A percentile compares a stretch with the other conserved stretches of the same genome.
These are phyloP conservation scores for Endoconidiophora polonica DNA, from an alignment of 2,329 filamentous ascomycete species.

Conservation along the genomic window DNA sequence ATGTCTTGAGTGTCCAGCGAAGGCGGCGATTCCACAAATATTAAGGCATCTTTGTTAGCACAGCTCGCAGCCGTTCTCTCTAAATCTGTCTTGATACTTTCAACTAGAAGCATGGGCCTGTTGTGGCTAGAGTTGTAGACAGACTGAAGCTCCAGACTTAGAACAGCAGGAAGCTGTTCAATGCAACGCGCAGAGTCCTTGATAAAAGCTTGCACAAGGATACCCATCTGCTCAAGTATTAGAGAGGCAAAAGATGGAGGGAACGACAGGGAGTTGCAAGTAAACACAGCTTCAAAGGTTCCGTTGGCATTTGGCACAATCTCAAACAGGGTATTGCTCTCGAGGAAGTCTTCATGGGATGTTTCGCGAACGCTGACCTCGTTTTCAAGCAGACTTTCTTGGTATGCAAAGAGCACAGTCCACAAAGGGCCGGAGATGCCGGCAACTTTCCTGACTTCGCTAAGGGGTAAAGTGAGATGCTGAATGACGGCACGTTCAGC, in stretches of 20 bases:
- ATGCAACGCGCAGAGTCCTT: constrained; percentile 15
- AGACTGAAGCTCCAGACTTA: constrained; percentile 27
- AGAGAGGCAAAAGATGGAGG: constrained; percentile 35
- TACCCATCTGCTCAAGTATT: constrained; percentile 45
- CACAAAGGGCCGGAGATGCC: constrained; percentile 41
- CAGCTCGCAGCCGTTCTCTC: constrained; percentile 31
- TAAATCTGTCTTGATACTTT: constrained; percentile 35
- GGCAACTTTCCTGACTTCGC: constrained; percentile 49
- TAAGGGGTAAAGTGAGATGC: constrained; percentile 45
- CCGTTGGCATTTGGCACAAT: constrained; percentile 41
- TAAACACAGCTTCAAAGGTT: constrained; percentile 23
- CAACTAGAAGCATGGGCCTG: constrained; percentile 14
- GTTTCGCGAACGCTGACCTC: constrained; percentile 31
- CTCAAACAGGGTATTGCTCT: constrained; percentile 62
- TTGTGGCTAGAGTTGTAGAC: constrained; percentile 28
- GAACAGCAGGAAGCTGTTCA: constrained; percentile 8
- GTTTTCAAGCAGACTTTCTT: constrained; percentile 44
- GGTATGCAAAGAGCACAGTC: constrained; percentile 69
- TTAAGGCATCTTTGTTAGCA: constrained; percentile 43
- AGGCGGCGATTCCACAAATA: constrained; percentile 36
- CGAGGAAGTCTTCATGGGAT: constrained; percentile 51
- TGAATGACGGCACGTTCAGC: constrained; percentile 49
- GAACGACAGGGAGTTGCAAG: constrained; percentile 32
- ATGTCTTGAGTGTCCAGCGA: constrained; percentile 12
- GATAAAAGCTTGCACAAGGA: constrained; percentile 24